Conservation (phyloP, 2,329 filamentous ascomycete genomes). For the Cephalotrichum gorgonifer region DNA sequence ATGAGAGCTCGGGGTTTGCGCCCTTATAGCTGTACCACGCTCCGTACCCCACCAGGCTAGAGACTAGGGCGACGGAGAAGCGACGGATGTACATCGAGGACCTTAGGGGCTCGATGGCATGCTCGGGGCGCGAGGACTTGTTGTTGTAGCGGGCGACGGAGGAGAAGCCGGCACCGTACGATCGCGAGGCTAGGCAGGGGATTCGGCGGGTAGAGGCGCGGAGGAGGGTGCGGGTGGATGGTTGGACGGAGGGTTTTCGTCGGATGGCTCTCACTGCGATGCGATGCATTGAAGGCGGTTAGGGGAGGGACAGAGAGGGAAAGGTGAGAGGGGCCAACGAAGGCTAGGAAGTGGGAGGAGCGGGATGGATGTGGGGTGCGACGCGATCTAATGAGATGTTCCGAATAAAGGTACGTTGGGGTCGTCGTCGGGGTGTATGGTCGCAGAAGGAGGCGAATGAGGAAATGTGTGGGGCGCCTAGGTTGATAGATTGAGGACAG, state of each 20-base stretch:
- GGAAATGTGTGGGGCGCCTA: neutral
- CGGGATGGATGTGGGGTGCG: neutral
- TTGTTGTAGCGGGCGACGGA: conserved; percentile 12
- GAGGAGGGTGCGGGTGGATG: neutral
- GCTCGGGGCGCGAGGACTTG: conserved; percentile 16
- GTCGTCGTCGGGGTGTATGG: neutral
- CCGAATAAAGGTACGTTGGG: neutral
- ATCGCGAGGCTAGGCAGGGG: conserved; percentile 11
- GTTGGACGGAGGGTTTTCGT: conserved; percentile 1
- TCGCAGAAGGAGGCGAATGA: neutral
- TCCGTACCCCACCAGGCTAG: conserved; percentile 61
- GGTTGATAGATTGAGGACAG: neutral
- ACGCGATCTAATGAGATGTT: neutral
- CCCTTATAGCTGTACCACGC: conserved; percentile 65
- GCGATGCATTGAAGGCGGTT: conserved; percentile 4
- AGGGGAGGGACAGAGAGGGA: conserved; percentile 19
- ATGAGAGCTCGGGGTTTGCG: conserved; percentile 20
- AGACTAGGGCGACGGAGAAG: conserved; percentile 55
- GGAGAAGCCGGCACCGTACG: conserved; percentile 7
- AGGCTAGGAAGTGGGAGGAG: neutral
- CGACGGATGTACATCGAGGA: conserved; percentile 70
- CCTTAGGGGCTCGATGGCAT: conserved; percentile 39
- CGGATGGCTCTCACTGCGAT: conserved; percentile 1
- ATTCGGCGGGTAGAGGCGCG: neutral
- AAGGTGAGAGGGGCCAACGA: neutral